Evolutionary conservation across 192 early-diverging fungal genomes (phyloP).

Genomic region (Backusella sp.): DNA sequence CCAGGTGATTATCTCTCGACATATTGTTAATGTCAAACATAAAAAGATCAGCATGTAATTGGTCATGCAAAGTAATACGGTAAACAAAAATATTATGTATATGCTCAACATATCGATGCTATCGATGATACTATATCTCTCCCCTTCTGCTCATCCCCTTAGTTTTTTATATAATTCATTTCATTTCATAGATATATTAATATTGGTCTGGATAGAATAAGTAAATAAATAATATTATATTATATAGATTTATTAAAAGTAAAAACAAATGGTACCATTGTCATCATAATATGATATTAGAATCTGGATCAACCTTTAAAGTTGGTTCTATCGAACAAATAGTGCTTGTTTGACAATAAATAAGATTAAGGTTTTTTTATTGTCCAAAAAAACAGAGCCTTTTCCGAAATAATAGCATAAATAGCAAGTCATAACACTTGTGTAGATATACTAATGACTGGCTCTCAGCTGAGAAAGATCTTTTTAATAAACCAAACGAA

Average conservation of each 20-base stretch:
- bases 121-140: background rate
- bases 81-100: background rate
- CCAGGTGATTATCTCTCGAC: background rate
- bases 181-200: background rate
- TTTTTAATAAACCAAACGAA: background rate
- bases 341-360: background rate
- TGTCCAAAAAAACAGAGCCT: background rate
- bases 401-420: background rate
- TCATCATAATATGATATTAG: background rate
- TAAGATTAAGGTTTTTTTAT: background rate
- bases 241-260: background rate
- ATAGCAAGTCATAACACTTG: background rate
- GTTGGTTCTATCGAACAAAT: background rate
- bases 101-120: background rate
- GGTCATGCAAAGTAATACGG: background rate
- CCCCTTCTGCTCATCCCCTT: constrained; percentile 1
- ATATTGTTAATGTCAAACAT: background rate
- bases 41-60: background rate
- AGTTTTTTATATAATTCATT: background rate
- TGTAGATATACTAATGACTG: background rate
- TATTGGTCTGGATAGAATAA: background rate
- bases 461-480: background rate
- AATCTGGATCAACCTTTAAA: background rate
- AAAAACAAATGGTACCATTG: background rate
- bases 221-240: background rate